These are phyloP conservation scores for Phaeotremella skinneri DNA, from an alignment of 768 basidiomycete genomes.

Conservation along the genomic window DNA sequence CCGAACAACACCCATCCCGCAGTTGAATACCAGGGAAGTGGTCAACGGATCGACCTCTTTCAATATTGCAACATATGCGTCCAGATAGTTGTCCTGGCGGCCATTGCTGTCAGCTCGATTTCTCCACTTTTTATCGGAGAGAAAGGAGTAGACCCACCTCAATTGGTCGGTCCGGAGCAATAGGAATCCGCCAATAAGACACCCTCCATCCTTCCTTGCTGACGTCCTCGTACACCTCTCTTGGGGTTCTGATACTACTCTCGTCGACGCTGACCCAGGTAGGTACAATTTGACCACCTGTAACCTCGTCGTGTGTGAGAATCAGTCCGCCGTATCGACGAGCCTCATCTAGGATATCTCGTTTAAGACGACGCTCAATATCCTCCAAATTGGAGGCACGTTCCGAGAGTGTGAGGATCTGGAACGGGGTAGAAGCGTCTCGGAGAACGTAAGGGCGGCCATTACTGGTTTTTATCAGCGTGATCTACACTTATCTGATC, in stretches of 20 bases:
- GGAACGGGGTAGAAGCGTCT: slow-evolving; percentile 77
- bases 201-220: slow-evolving; percentile 82
- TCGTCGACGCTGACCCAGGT: slow-evolving; percentile 91
- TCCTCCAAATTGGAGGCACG: slow-evolving; percentile 93
- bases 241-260: slow-evolving; percentile 76
- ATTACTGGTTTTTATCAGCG: slow-evolving; percentile 26
- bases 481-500: not conserved
- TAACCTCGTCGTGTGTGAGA: slow-evolving; percentile 88
- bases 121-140: not conserved
- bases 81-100: slow-evolving; percentile 83
- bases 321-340: slow-evolving; percentile 81
- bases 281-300: slow-evolving; percentile 72
- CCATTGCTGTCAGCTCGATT: slow-evolving; percentile 1
- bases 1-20: slow-evolving; percentile 93
- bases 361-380: slow-evolving; percentile 77
- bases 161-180: slow-evolving; percentile 85
- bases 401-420: slow-evolving; percentile 76
- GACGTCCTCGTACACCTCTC: slow-evolving; percentile 80
- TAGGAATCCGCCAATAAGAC: slow-evolving; percentile 96
- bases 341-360: slow-evolving; percentile 85
- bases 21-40: slow-evolving; percentile 87
- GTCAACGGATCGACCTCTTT: slow-evolving; percentile 71
- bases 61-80: slow-evolving; percentile 83
- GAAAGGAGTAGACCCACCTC: slow-evolving; percentile 59
- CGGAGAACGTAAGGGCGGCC: slow-evolving; percentile 81